A percentile compares a stretch with the other conserved stretches of the same genome.
Evolutionary conservation across 306 rosid genomes (phyloP).

Genomic region (Quercus dentata): DNA sequence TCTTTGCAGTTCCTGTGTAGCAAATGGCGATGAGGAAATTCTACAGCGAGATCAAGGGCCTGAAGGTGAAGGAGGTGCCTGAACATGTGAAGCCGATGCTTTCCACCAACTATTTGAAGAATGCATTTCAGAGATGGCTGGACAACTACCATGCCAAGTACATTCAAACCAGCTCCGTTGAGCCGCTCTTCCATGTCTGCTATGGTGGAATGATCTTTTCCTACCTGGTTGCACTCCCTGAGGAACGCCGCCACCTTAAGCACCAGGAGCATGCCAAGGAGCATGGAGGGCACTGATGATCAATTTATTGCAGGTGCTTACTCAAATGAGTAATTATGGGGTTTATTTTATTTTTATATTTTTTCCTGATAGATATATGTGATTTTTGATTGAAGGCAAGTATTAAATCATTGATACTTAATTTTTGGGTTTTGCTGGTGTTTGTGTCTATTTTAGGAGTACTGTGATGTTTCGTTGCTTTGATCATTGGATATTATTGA

Average conservation of each 20-base stretch:
- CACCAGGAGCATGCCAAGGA: constrained; percentile 65
- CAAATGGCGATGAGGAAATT: constrained; percentile 67
- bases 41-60: constrained; percentile 68
- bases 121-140: constrained; percentile 36
- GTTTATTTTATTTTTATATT: background rate
- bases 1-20: background rate
- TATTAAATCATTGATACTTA: background rate
- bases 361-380: background rate
- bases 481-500: background rate
- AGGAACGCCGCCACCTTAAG: constrained; percentile 82
- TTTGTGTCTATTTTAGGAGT: background rate
- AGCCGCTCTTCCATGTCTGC: constrained; percentile 68
- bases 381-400: background rate
- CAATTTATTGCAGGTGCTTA: constrained; percentile 12
- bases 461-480: background rate
- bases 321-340: background rate
- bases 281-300: constrained; percentile 54
- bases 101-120: constrained; percentile 46
- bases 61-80: constrained; percentile 68
- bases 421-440: background rate
- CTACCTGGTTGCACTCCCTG: constrained; percentile 77
- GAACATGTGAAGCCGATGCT: constrained; percentile 59
- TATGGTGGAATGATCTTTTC: constrained; percentile 78
- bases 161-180: constrained; percentile 64
- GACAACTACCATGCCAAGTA: constrained; percentile 78